Percentiles rank a stretch among this genome's conserved stretches.
These are phyloP conservation scores for Diutina scorzettiae DNA, from an alignment of 1,139 yeast genomes.

Conservation along the genomic window DNA sequence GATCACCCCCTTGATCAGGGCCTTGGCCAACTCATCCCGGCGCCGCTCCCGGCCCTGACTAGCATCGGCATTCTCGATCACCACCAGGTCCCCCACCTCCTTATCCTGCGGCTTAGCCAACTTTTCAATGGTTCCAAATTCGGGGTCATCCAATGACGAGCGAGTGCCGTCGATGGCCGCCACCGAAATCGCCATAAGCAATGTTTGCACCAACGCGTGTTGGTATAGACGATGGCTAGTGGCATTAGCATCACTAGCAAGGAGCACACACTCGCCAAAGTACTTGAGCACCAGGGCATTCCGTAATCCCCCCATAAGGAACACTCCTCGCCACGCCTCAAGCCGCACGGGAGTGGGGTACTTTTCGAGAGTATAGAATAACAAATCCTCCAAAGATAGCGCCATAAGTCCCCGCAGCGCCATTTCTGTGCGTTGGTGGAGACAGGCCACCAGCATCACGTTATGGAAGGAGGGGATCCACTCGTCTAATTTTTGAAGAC, in stretches of 20 bases:
- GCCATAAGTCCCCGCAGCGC: constrained; percentile 45
- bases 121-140: constrained; percentile 30
- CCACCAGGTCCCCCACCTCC: constrained; percentile 4
- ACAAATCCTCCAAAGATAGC: constrained; percentile 37
- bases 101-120: constrained; percentile 1
- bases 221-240: constrained; percentile 36
- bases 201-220: constrained; percentile 32
- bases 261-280: constrained; percentile 43
- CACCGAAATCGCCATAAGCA: constrained; percentile 44
- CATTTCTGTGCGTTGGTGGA: constrained; percentile 47
- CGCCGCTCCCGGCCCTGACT: constrained; percentile 21
- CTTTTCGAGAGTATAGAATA: constrained; percentile 40
- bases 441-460: constrained; percentile 43
- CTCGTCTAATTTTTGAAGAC: constrained; percentile 70
- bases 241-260: constrained; percentile 18
- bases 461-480: constrained; percentile 75
- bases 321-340: constrained; percentile 58
- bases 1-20: constrained; percentile 50
- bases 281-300: constrained; percentile 50
- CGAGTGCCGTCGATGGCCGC: constrained; percentile 61
- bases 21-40: constrained; percentile 30
- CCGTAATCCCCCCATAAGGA: constrained; percentile 66
- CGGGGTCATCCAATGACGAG: constrained; percentile 45
- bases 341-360: constrained; percentile 45
- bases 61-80: neutral